A percentile compares a stretch with the other conserved stretches of the same genome.
These are phyloP conservation scores for Cordyceps farinosa DNA, from an alignment of 2,329 filamentous ascomycete genomes.

Conservation along the genomic window DNA sequence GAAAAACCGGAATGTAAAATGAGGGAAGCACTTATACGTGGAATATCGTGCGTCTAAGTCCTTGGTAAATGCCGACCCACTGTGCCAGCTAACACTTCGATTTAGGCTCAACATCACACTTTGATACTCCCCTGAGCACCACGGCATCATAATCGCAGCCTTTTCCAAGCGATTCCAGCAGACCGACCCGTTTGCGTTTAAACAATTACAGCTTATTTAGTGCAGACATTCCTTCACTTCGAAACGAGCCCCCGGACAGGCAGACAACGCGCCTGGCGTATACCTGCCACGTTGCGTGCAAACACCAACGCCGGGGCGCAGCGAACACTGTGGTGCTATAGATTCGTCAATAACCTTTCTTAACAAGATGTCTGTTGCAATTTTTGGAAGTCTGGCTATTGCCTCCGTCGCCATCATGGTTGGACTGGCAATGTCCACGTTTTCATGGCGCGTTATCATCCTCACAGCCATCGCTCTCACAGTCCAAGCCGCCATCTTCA, in stretches of 20 bases:
- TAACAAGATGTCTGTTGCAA: background rate
- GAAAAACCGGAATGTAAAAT: background rate
- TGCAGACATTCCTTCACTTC: too few species aligned
- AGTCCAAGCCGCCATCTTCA: slow-evolving; percentile 26
- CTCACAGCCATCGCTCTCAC: slow-evolving; percentile 23
- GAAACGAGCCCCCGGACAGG: too few species aligned
- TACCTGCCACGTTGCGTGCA: slow-evolving; percentile 8
- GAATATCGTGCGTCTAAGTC: background rate
- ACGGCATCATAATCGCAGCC: background rate
- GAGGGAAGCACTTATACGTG: background rate
- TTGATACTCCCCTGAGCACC: background rate
- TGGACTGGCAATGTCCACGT: slow-evolving; percentile 10
- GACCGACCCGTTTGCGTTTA: background rate
- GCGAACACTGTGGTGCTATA: background rate
- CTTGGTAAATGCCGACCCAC: slow-evolving; percentile 1
- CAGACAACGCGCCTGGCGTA: background rate
- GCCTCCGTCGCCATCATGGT: background rate
- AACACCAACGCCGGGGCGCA: background rate
- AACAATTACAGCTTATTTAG: background rate
- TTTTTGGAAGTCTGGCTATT: background rate
- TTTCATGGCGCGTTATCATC: slow-evolving; percentile 17
- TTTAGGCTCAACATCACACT: slow-evolving; percentile 4
- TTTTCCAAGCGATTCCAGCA: background rate
- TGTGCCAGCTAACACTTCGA: background rate
- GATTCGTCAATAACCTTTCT: background rate